A percentile compares a stretch with the other conserved stretches of the same genome.
Conservation (phyloP, 225 moss, liverwort and hornwort genomes). For the Pseudisothecium myosuroides region DNA sequence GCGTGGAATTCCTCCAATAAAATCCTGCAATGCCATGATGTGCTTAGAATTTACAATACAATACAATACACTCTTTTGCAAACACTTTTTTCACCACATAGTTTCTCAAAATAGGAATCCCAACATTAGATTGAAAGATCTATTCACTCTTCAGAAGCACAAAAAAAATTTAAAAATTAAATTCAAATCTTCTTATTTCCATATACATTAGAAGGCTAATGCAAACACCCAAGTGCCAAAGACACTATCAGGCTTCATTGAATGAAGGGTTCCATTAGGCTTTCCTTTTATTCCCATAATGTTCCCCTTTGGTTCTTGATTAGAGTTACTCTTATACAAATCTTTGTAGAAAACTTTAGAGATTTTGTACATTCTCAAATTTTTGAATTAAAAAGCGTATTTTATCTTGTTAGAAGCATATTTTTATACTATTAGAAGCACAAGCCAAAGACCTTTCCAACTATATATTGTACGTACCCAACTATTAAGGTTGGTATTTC, state of each 20-base stretch:
- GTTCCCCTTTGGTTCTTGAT: accelerated
- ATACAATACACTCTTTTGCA: no score
- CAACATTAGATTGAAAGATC: neutral
- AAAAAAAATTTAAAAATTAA: no score
- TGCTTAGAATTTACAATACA: neutral
- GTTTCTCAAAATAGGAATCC: neutral
- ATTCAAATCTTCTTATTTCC: neutral
- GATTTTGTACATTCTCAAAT: neutral
- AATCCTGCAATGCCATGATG: accelerated
- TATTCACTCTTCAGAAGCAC: neutral
- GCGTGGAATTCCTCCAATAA: no score
- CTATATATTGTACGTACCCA: neutral
- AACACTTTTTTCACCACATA: neutral
- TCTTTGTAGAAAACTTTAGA: accelerated
- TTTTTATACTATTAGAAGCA: neutral
- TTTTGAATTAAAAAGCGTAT: neutral
- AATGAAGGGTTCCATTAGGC: neutral
- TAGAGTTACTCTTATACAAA: accelerated
- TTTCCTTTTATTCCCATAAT: neutral
- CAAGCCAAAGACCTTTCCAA: neutral
- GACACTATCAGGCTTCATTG: neutral
- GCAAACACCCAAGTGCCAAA: neutral
- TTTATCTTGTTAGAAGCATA: neutral
- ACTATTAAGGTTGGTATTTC: accelerated
- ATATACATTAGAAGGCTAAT: neutral